phyloP scores from a whole-genome alignment of 2,329 filamentous ascomycete genomes.

The Pseudogymnoascus sp. region DNA sequence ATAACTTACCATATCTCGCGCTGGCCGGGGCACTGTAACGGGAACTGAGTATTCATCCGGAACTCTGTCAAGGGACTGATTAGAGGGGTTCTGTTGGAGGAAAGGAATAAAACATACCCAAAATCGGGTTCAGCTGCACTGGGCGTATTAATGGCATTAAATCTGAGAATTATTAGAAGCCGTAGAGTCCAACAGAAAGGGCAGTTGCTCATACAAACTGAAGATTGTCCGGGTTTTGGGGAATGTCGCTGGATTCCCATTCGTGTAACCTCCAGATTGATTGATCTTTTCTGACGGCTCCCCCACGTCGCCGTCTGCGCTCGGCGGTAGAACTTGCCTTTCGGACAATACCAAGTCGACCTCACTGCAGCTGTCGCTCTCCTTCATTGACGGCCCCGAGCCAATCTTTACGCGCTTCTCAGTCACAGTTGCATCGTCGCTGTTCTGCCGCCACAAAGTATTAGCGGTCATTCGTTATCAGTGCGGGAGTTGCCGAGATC shows the following conservation, averaged over 20 bases:
- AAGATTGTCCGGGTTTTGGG: neutral
- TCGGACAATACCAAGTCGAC: neutral
- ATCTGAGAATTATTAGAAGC: neutral
- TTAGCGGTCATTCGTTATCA: constrained; percentile 10
- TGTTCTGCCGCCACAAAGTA: constrained; percentile 1
- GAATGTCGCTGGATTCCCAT: neutral
- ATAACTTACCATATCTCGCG: constrained; percentile 1
- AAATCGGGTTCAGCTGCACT: constrained; percentile 6
- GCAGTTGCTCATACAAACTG: neutral
- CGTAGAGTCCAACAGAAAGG: neutral
- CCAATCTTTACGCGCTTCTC: neutral
- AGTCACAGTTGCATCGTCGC: neutral
- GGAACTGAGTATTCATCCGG: neutral
- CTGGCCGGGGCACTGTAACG: neutral
- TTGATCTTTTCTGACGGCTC: neutral
- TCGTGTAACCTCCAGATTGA: neutral
- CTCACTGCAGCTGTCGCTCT: neutral
- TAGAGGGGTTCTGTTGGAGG: neutral
- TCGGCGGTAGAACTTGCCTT: neutral
- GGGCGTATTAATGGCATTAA: neutral
- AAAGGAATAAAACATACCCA: neutral
- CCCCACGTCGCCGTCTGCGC: neutral
- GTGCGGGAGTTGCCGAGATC: constrained; percentile 8
- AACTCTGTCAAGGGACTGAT: neutral
- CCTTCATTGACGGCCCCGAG: neutral